Percentiles rank a stretch among this genome's conserved stretches.
Conservation (phyloP, 495 filamentous ascomycete species). For the Podospora pseudoanserina region DNA sequence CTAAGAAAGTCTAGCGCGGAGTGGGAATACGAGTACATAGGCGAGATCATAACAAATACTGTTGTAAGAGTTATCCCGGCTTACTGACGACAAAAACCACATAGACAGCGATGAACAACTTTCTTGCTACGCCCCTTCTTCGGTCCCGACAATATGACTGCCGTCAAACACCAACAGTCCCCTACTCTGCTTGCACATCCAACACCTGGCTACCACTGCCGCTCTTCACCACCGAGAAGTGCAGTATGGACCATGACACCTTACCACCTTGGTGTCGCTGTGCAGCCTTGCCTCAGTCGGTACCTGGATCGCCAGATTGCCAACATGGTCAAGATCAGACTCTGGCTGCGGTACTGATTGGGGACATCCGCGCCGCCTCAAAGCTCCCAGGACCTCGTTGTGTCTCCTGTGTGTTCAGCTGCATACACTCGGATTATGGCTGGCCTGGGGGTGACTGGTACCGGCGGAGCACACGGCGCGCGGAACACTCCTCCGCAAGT, state of each 20-base stretch:
- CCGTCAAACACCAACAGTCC: neutral
- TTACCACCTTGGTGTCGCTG: slow-evolving; percentile 1
- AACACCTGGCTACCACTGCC: neutral
- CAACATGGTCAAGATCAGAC: neutral
- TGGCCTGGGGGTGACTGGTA: slow-evolving; percentile 15
- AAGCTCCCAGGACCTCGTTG: slow-evolving; percentile 10
- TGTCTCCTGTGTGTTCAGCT: neutral
- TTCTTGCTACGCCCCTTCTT: neutral
- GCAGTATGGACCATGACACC: slow-evolving; percentile 8
- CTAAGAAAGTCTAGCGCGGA: neutral
- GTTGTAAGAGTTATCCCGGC: neutral
- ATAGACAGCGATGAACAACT: neutral
- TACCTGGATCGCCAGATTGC: slow-evolving; percentile 30
- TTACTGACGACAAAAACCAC: neutral
- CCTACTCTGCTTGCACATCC: neutral
- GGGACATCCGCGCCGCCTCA: slow-evolving; percentile 26
- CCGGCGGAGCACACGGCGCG: slow-evolving; percentile 27
- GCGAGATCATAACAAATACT: neutral
- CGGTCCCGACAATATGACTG: slow-evolving; percentile 1
- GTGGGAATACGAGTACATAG: neutral
- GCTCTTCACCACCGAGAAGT: slow-evolving; percentile 7
- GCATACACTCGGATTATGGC: slow-evolving; percentile 15
- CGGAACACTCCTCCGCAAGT: slow-evolving; percentile 24
- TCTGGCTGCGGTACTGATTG: slow-evolving; percentile 24
- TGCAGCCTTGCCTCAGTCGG: slow-evolving; percentile 9